Conservation (phyloP, 257 asterid species). For the Dorcoceras hygrometricum region DNA sequence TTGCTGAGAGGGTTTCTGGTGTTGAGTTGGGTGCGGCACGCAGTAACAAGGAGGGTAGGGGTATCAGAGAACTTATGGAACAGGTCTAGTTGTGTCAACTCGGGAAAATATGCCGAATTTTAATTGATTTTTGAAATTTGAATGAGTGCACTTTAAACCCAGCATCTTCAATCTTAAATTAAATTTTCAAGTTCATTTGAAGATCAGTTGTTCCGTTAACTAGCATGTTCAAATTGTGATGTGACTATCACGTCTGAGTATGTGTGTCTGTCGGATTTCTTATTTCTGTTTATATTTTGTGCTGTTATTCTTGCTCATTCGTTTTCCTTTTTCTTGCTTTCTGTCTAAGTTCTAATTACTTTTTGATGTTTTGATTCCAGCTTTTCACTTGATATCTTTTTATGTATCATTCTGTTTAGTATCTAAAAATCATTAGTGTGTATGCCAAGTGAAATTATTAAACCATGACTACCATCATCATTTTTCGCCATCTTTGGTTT, state of each 20-base stretch:
- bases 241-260: not conserved
- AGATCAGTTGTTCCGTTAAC: not conserved
- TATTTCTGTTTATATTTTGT: not conserved
- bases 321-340: not conserved
- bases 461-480: not conserved
- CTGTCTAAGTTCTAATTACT: no score
- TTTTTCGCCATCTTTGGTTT: not conserved
- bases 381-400: not conserved
- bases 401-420: not conserved
- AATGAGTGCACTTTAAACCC: no score
- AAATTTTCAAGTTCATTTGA: no score
- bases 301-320: not conserved
- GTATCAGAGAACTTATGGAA: constrained; percentile 89
- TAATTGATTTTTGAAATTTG: no score
- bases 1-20: constrained; percentile 98
- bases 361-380: not conserved
- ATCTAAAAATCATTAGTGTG: not conserved
- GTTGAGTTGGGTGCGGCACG: constrained; percentile 95
- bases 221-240: not conserved
- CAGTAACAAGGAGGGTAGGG: constrained; percentile 84
- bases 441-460: not conserved
- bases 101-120: no score
- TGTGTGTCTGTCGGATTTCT: not conserved
- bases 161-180: not conserved
- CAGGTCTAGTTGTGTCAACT: constrained; percentile 62